Base-by-base conservation (phyloP, 148 eudicot species). In the Rhododendron molle region DNA sequence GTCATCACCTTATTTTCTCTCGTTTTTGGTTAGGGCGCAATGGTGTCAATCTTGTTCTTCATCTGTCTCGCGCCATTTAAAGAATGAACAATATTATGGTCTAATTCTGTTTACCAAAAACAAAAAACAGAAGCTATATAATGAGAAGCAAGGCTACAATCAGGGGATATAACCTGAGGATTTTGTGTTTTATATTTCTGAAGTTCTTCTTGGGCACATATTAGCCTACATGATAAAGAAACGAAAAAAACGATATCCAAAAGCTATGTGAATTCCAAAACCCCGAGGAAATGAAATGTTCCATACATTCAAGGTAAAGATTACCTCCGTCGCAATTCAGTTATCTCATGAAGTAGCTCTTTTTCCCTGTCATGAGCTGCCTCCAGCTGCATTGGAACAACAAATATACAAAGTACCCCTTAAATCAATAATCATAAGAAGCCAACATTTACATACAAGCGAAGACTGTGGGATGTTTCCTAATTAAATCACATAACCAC, bases 311-410 rank as follows among this genome's bases (percentile, higher is more conserved):
- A 40, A 40, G 44, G 44, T 40, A 40, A 47, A 30, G 20, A 21
- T 60, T 93, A 96, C 98, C 96, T 94, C 91, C 84, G 90, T 34
- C 93, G 96, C 56, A 94, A 79, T 60, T 94, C 93, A 56, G 94
- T 83, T 54, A 94, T 89, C 81, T 96, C 98, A 46, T 89, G 86
- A 71, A 94, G 89, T 50, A 96, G 84, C 54, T 91, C 94, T 88
- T 92, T 94, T 83, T 96, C 98, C 78, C 95, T 91, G 30, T 96
- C 98, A 85, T 92, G 94, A 38, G 95, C 91, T 40, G 87, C 88
- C 84, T 92, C 98, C 26, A 93, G 72, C 98, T 96, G 90, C 88
- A 90, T 85, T 11, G 23, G 40, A 60, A 32, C 52, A 79, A 76
- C 78, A 76, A 76, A 2, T 16, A 76, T 30, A 16, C 30, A 43